These are phyloP conservation scores for Blastocystis hominis DNA, from an alignment of 352 stramenopile species.

Conservation along the genomic window DNA sequence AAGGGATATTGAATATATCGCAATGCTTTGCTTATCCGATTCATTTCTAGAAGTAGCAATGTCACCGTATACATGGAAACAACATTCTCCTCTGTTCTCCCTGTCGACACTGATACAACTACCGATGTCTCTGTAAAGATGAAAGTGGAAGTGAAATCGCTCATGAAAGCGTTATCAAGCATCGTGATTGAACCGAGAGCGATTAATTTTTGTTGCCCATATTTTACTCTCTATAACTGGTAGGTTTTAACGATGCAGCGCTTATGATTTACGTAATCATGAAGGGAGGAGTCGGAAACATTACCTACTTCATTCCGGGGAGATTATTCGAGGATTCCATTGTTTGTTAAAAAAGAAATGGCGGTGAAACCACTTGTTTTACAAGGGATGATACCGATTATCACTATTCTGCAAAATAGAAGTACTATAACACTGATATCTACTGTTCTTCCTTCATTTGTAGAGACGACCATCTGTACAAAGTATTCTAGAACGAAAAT, in stretches of 20 bases:
- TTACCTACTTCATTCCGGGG: slow-evolving; percentile 29
- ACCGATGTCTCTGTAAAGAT: background rate
- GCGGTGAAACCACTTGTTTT: background rate
- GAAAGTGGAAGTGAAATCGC: slow-evolving; percentile 12
- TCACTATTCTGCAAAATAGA: too few species aligned
- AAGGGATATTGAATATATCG: slow-evolving; percentile 2
- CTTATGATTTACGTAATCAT: slow-evolving; percentile 33
- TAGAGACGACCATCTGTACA: too few species aligned
- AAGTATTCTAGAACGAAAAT: too few species aligned
- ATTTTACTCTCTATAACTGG: background rate
- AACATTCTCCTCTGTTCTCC: background rate
- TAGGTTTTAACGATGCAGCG: slow-evolving; percentile 28
- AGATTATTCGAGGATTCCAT: background rate
- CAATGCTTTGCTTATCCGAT: background rate
- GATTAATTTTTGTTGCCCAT: background rate
- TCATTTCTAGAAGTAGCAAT: slow-evolving; percentile 6
- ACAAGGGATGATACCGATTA: too few species aligned
- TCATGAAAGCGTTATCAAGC: slow-evolving; percentile 17
- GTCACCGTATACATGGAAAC: slow-evolving; percentile 26
- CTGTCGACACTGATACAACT: slow-evolving; percentile 2
- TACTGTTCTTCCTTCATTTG: too few species aligned
- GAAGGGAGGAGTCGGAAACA: background rate
- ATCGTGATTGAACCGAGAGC: slow-evolving; percentile 10
- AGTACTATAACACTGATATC: too few species aligned
- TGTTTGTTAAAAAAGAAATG: background rate